Evolutionary conservation across 306 rosid species (phyloP).

Genomic region (Rosa multiflora): DNA sequence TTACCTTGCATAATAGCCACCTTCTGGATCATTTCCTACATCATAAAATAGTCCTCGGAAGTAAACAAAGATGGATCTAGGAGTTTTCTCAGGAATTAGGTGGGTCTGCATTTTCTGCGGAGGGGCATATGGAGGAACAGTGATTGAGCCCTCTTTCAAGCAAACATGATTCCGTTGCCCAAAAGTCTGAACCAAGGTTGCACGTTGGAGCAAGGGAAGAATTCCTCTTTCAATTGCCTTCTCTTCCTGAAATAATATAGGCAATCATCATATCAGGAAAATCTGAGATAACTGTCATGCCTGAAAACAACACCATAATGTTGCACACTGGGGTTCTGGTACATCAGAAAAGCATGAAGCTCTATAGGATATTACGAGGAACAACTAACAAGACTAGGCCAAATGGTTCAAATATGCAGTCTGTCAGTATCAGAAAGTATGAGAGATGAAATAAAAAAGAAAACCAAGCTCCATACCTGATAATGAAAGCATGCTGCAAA

Average conservation of each 20-base stretch:
- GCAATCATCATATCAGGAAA: neutral
- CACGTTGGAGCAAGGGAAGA: constrained; percentile 72
- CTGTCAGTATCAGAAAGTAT: neutral
- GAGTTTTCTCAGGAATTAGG: constrained; percentile 71
- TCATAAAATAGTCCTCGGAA: constrained; percentile 90
- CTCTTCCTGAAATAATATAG: constrained; percentile 63
- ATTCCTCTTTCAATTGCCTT: constrained; percentile 92
- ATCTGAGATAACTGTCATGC: neutral
- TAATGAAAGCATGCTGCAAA: constrained; percentile 98
- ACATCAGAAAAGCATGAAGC: constrained; percentile 17
- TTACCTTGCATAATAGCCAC: constrained; percentile 95
- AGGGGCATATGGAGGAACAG: constrained; percentile 93
- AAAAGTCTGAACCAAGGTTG: constrained; percentile 89
- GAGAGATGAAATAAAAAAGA: neutral
- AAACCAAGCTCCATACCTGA: constrained; percentile 52
- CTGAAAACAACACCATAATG: constrained; percentile 2
- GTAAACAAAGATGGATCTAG: constrained; percentile 85
- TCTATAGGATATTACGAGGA: neutral
- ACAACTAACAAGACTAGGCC: neutral
- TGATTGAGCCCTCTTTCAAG: constrained; percentile 78
- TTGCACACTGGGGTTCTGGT: constrained; percentile 5
- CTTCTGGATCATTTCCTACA: constrained; percentile 95
- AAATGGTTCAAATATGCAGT: constrained; percentile 13
- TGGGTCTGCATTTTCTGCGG: constrained; percentile 92
- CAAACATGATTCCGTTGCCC: constrained; percentile 91